Evolutionary conservation across 139 green algal genomes (phyloP).

Genomic region (Coelastrella sp.): DNA sequence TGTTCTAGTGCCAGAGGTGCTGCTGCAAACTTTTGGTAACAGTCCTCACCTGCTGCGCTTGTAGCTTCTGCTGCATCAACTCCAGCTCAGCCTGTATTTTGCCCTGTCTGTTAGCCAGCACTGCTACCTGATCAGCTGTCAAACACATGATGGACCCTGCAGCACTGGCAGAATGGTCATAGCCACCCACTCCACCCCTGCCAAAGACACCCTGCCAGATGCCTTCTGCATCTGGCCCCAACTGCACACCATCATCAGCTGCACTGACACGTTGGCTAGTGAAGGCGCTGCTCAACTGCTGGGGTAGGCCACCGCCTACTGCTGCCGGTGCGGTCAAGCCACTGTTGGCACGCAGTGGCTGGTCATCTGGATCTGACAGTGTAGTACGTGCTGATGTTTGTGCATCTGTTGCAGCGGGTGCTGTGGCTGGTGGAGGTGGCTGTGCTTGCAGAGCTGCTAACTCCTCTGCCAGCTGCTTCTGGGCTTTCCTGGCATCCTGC

Average conservation of each 20-base stretch:
- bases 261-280: neutral
- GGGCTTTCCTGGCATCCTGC: constrained; percentile 4
- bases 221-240: no score
- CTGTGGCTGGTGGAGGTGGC: neutral
- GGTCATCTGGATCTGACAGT: no score
- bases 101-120: neutral
- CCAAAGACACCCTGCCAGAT: no score
- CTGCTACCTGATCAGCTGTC: neutral
- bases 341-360: no score
- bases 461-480: neutral
- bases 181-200: no score
- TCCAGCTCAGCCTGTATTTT: constrained; percentile 4
- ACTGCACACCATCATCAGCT: neutral
- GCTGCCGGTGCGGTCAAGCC: no score
- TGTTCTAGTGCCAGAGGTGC: neutral
- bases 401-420: neutral
- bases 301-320: no score
- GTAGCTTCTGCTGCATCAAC: neutral
- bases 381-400: neutral
- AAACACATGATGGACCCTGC: neutral
- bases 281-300: neutral
- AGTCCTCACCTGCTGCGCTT: neutral
- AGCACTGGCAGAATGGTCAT: neutral
- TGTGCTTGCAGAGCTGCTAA: neutral
- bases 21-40: neutral